Evolutionary conservation across 305 asterid species (phyloP).

Genomic region (Fraxinus latifolia): DNA sequence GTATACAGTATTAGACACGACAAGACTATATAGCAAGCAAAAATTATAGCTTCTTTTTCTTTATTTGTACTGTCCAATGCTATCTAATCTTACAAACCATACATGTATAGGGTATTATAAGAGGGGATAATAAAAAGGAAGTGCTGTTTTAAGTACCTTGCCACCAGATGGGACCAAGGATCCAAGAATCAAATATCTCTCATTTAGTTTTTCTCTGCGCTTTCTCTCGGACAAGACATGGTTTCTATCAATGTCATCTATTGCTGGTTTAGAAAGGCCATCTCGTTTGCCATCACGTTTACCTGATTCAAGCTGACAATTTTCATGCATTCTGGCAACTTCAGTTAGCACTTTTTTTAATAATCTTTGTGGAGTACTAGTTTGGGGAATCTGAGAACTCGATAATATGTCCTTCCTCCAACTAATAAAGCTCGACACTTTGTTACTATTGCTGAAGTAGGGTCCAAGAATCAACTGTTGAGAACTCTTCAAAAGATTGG

Average conservation of each 20-base stretch:
- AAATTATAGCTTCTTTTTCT: not conserved
- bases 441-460: constrained; percentile 41
- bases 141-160: constrained; percentile 50
- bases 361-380: constrained; percentile 46
- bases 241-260: constrained; percentile 52
- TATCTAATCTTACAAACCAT: not conserved
- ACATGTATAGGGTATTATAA: not conserved
- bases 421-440: constrained; percentile 60
- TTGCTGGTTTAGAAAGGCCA: constrained; percentile 35
- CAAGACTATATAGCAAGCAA: not conserved
- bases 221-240: constrained; percentile 74
- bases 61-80: not conserved
- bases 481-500: constrained; percentile 70
- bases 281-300: constrained; percentile 33
- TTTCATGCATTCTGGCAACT: constrained; percentile 60
- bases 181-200: constrained; percentile 65
- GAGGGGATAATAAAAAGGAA: not conserved
- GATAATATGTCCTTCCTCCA: constrained; percentile 44
- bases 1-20: not conserved
- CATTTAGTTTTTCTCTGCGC: constrained; percentile 67
- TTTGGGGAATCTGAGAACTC: constrained; percentile 17
- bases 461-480: constrained; percentile 75
- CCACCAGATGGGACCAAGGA: constrained; percentile 80
- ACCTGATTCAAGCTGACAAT: constrained; percentile 28
- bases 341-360: constrained; percentile 69